phyloP scores from a whole-genome alignment of 352 stramenopile species.

The Stramenopiles sp. region DNA sequence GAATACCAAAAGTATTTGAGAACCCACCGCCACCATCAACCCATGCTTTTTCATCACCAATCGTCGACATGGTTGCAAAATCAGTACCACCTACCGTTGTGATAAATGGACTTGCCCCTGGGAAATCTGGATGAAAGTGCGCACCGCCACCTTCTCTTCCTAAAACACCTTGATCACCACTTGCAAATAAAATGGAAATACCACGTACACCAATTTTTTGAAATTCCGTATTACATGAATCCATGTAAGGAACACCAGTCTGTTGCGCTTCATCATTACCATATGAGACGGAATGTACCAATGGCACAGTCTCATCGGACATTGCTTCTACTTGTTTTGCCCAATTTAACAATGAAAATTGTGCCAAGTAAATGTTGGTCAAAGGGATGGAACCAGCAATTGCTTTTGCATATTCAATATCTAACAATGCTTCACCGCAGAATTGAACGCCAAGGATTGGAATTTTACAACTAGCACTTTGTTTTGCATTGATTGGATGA shows the following conservation, averaged over 20 bases:
- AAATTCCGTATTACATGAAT: conserved; percentile 46
- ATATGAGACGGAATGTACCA: neutral
- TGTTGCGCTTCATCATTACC: conserved; percentile 39
- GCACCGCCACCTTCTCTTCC: conserved; percentile 16
- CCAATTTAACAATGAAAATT: neutral
- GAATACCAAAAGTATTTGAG: conserved; percentile 44
- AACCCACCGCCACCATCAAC: conserved; percentile 47
- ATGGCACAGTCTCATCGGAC: neutral
- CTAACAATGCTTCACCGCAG: conserved; percentile 49
- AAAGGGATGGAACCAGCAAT: conserved; percentile 18
- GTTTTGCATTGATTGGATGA: neutral
- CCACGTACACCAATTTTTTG: conserved; percentile 61
- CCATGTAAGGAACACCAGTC: conserved; percentile 44
- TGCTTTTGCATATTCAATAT: conserved; percentile 66
- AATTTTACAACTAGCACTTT: too few species aligned
- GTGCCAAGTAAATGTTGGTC: neutral
- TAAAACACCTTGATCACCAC: conserved; percentile 57
- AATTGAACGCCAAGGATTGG: too few species aligned
- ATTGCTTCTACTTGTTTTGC: neutral
- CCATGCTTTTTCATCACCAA: conserved; percentile 33
- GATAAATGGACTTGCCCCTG: conserved; percentile 48
- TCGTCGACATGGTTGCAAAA: conserved; percentile 12
- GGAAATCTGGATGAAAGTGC: conserved; percentile 20
- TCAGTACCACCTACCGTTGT: conserved; percentile 64
- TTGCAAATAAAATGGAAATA: conserved; percentile 53